Evolutionary conservation across 768 basidiomycete genomes (phyloP).

Genomic region (Pholiota microspora): DNA sequence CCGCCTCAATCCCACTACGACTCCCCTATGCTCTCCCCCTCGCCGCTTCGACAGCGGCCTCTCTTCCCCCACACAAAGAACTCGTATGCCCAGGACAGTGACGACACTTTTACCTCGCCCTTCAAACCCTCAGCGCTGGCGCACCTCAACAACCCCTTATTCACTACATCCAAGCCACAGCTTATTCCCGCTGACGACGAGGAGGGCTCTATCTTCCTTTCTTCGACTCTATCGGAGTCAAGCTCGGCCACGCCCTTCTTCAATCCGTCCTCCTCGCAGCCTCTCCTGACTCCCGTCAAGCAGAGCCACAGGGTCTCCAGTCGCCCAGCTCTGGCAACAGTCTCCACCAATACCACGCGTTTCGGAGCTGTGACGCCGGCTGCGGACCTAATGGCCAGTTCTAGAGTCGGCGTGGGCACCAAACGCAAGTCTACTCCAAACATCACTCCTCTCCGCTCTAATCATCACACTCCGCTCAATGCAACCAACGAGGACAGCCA

Average conservation of each 20-base stretch:
- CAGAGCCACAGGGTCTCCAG: conserved; percentile 36
- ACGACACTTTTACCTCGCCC: conserved; percentile 54
- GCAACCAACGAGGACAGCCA: conserved; percentile 34
- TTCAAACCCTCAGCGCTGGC: conserved; percentile 45
- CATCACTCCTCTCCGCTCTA: conserved; percentile 55
- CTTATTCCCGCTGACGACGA: conserved; percentile 51
- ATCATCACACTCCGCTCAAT: conserved; percentile 47
- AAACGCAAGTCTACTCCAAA: conserved; percentile 64
- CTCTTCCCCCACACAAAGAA: conserved; percentile 31
- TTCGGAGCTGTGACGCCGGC: conserved; percentile 18
- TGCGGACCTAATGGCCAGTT: conserved; percentile 19
- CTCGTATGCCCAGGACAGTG: conserved; percentile 29
- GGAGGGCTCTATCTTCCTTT: conserved; percentile 57
- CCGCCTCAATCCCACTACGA: conserved; percentile 39
- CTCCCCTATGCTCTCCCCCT: conserved; percentile 64
- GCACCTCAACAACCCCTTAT: conserved; percentile 27
- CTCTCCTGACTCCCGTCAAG: conserved; percentile 63
- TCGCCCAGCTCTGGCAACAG: conserved; percentile 41
- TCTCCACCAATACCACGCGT: conserved; percentile 30
- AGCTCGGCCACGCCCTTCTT: conserved; percentile 38
- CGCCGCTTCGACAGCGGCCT: conserved; percentile 50
- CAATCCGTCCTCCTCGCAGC: conserved; percentile 41
- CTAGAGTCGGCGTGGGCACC: conserved; percentile 46
- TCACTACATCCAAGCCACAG: conserved; percentile 36
- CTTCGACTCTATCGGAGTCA: conserved; percentile 35